phyloP scores from a whole-genome alignment of 106 monocot species.

The Dendrobium officinale region DNA sequence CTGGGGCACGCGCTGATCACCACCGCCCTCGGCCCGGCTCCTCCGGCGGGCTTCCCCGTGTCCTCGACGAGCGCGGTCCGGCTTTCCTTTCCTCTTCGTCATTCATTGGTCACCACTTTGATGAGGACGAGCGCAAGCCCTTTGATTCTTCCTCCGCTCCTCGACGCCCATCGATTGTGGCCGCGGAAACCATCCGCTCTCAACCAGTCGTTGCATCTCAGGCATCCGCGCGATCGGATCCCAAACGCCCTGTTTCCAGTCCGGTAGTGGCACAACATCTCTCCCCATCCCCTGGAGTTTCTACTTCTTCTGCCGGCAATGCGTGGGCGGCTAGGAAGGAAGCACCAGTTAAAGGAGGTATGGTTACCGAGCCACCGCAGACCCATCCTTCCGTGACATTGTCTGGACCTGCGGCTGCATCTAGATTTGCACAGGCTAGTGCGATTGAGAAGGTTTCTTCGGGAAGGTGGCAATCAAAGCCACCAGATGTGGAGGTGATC shows the following conservation, averaged over 20 bases:
- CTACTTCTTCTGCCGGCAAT: conserved; percentile 5
- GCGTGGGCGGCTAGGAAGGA: conserved; percentile 66
- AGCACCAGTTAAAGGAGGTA: not conserved
- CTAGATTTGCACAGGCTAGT: conserved; percentile 84
- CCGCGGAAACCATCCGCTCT: not conserved
- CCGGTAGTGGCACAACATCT: conserved; percentile 9
- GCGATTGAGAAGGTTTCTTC: conserved; percentile 86
- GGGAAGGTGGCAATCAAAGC: conserved; percentile 70
- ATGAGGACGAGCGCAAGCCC: conserved; percentile 97
- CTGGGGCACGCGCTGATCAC: conserved; percentile 11
- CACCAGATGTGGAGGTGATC: conserved; percentile 28
- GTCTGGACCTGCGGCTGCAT: conserved; percentile 20
- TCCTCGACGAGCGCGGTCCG: conserved; percentile 24
- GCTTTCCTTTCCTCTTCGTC: conserved; percentile 39
- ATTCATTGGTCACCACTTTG: conserved; percentile 75
- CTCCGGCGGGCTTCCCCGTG: conserved; percentile 13
- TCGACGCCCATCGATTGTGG: conserved; percentile 9
- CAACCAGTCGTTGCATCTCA: conserved; percentile 2
- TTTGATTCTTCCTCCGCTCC: conserved; percentile 54
- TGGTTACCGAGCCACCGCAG: not conserved
- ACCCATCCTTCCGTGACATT: not conserved
- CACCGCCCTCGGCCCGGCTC: conserved; percentile 49
- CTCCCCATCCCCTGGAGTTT: conserved; percentile 1
- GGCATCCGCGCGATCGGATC: conserved; percentile 10
- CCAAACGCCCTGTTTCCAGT: conserved; percentile 18